Evolutionary conservation across 805 yeast species (phyloP).

Genomic region (Nakazawaea laoshanensis): DNA sequence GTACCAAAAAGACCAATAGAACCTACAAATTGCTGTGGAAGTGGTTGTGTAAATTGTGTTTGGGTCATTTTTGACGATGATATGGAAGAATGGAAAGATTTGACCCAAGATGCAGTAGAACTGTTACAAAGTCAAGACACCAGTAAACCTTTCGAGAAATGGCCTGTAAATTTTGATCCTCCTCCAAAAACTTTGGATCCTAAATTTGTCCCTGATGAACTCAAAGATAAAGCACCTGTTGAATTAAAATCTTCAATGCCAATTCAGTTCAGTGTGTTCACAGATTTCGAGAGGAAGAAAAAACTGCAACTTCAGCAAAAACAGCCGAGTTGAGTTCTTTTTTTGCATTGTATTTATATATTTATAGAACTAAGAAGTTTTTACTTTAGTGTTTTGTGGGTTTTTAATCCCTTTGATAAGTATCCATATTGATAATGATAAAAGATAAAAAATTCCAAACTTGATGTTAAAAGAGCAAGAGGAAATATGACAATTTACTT

Average conservation of each 20-base stretch:
- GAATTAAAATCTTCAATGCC: conserved; percentile 55
- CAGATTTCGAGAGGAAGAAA: conserved; percentile 63
- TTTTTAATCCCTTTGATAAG: too few relatives aligned
- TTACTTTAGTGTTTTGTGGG: too few relatives aligned
- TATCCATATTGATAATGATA: too few relatives aligned
- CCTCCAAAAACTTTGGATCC: conserved; percentile 33
- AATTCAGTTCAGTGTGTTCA: conserved; percentile 69
- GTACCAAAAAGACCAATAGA: conserved; percentile 83
- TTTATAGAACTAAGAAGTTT: too few relatives aligned
- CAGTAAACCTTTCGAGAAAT: conserved; percentile 34
- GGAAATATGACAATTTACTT: neutral
- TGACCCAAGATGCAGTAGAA: conserved; percentile 49
- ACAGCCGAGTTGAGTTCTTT: too few relatives aligned
- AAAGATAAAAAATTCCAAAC: too few relatives aligned
- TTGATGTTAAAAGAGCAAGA: too few relatives aligned
- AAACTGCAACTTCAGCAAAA: conserved; percentile 8
- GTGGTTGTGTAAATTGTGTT: conserved; percentile 94
- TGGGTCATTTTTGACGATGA: conserved; percentile 94
- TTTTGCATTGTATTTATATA: too few relatives aligned
- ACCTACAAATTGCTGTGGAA: conserved; percentile 96
- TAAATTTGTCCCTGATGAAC: conserved; percentile 34
- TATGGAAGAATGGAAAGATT: conserved; percentile 66
- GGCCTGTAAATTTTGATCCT: conserved; percentile 64
- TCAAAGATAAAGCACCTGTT: conserved; percentile 21
- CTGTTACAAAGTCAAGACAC: conserved; percentile 25